Evolutionary conservation across 2,329 filamentous ascomycete genomes (phyloP), one percentile per base, ranked within the genome.

Genomic region (Cryphonectria naterciae): DNA sequence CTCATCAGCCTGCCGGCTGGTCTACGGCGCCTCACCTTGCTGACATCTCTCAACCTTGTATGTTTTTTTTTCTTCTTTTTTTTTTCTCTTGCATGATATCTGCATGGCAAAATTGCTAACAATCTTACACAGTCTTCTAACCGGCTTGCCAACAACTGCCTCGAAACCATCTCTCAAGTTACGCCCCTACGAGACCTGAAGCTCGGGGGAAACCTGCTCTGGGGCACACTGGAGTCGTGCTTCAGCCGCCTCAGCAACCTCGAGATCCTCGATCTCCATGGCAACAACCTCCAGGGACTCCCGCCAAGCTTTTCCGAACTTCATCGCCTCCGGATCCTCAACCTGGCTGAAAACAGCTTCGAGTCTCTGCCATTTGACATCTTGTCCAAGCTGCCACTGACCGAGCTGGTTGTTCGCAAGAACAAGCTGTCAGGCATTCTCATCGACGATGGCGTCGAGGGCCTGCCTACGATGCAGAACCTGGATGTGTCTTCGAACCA

Each of bases 41-140:
- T 99, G 68, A 95, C 93, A 1, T 91, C 89, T 4, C 84, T 99
- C 65, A 98, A 98, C 75, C 80, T 99, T 77, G 91, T 93, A 84
- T 78, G 89, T 81, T 81, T 2, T 25, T 81, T 81, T 6, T 25
- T 81, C 81, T 6, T 25, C 28, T 52, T n/a, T 81, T 81, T 2
- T 25, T 81, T 81, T 6, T 25, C 28, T 52, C 22, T 35, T 25
- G 22, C 37, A 19, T 28, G 46, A 65, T 7, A 25, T 43, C 68
- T 43, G 2, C n/a, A 64, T 10, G 32, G 67, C 70, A 3, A 11
- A 5, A 4, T 70, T 70, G 58, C 77, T 80, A 74, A 81, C 70
- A 39, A 32, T 54, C 4, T 15, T 32, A 4, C 39, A 43, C 63
- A 93, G 91, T 93, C 94, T 8, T 91, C 93, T 68, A 98, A 98